Evolutionary conservation across 345 rosid species (phyloP).

Genomic region (Ceriops decandra): DNA sequence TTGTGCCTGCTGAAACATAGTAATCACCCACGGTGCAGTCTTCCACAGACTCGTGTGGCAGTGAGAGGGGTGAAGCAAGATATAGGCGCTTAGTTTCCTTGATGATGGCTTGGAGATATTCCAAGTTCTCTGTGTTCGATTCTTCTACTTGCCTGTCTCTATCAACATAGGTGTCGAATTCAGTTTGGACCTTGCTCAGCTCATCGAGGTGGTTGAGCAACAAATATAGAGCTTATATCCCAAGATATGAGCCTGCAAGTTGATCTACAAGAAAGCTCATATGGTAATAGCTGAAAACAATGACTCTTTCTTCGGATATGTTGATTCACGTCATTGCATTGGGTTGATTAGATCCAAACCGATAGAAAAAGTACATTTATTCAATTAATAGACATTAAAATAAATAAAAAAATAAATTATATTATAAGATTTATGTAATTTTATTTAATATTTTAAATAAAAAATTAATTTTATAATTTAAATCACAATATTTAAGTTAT

Average conservation of each 20-base stretch:
- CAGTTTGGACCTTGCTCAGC: constrained; percentile 5
- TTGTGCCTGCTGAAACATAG: constrained; percentile 5
- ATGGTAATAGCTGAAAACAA: too few species aligned
- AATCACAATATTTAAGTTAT: too few species aligned
- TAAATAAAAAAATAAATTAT: too few species aligned
- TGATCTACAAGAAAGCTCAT: too few species aligned
- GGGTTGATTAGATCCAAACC: too few species aligned
- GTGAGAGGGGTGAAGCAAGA: background rate
- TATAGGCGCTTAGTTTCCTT: constrained; percentile 16
- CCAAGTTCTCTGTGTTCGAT: constrained; percentile 5
- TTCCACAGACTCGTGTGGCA: constrained; percentile 6
- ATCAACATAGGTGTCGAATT: constrained; percentile 1
- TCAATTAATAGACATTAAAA: too few species aligned
- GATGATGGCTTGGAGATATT: constrained; percentile 6
- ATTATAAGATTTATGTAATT: too few species aligned
- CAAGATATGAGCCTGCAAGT: background rate
- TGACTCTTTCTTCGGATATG: too few species aligned
- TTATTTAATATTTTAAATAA: too few species aligned
- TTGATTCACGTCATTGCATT: too few species aligned
- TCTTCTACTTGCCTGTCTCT: constrained; percentile 8
- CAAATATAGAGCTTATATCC: background rate
- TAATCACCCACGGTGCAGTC: constrained; percentile 12
- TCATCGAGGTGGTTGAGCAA: background rate
- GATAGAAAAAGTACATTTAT: too few species aligned
- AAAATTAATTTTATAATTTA: too few species aligned